Base-by-base conservation (phyloP, 306 rosid species). In the Acmispon strigosus region DNA sequence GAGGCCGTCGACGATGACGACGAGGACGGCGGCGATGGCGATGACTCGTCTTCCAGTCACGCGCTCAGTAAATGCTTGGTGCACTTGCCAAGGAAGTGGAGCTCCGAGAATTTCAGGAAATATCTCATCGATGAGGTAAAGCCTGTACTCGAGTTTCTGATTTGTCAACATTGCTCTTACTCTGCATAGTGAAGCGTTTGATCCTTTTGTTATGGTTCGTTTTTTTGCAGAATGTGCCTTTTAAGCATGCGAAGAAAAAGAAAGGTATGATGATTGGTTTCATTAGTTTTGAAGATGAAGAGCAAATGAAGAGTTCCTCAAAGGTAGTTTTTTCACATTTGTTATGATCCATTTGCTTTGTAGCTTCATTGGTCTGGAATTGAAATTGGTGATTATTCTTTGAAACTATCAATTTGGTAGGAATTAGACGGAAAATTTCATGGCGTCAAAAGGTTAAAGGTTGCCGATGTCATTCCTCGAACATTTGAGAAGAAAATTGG, bases 211-310 rank as follows among this genome's bases (percentile, higher is more conserved):
- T 32, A 32, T 32, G 37, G 37, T 70, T 45, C 2, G 1, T 34
- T 52, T 80, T 52, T 80, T 70, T 80, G 6, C 82, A 89, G 99
- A 91, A 86, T 58, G 45, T 89, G 64, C 57, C 55, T 66, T 87
- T 83, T 81, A 86, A 91, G 78, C 78, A 77, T 70, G 95, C 89
- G 1, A 91, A 91, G 97, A 94, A 91, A 80, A 94, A 86, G 87
- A 86, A 80, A 66, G 96, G 97, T 43, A 94, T 94, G 97, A 8
- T 65, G 37, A 62, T 89, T 18, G 99, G 96, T 37, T 89, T 91
- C 66, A 69, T 89, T 70, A 79, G 68, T 73, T 94, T 94, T 57
- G 88, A 87, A 72, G 86, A 80, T 53, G 85, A 72, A 61, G 99
- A 86, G 72, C 96, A 91, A 50, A 52, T 86, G 78, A 80, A 86